A percentile compares a stretch with the other conserved stretches of the same genome.
Conservation (phyloP, 2,329 filamentous ascomycete genomes). For the Trichophyton benhamiae region DNA sequence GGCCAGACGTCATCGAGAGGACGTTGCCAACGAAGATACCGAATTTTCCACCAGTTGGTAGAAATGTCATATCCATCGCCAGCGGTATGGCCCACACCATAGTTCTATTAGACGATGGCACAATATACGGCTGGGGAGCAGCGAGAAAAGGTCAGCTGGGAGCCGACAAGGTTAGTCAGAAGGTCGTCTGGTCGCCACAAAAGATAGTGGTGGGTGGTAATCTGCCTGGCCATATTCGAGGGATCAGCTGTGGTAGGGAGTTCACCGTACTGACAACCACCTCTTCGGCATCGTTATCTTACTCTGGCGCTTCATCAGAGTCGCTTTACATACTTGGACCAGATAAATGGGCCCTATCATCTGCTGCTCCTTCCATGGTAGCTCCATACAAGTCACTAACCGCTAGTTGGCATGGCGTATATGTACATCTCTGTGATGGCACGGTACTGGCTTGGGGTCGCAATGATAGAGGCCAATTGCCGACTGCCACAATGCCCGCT, state of each 20-base stretch:
- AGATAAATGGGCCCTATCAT: slow-evolving; percentile 58
- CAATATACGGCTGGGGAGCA: slow-evolving; percentile 79
- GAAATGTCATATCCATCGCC: slow-evolving; percentile 51
- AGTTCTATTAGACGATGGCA: slow-evolving; percentile 58
- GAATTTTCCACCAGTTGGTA: slow-evolving; percentile 51
- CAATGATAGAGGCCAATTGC: slow-evolving; percentile 71
- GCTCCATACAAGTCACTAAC: slow-evolving; percentile 54
- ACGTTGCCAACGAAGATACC: slow-evolving; percentile 38
- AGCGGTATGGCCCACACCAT: slow-evolving; percentile 70
- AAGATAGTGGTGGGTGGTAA: slow-evolving; percentile 35
- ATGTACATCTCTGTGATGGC: slow-evolving; percentile 52
- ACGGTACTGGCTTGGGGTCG: slow-evolving; percentile 64
- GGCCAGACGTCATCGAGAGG: slow-evolving; percentile 23
- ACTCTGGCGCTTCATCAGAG: slow-evolving; percentile 37
- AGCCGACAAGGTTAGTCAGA: slow-evolving; percentile 34
- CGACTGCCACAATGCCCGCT: slow-evolving; percentile 48
- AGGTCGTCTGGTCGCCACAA: slow-evolving; percentile 46
- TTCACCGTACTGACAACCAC: slow-evolving; percentile 59
- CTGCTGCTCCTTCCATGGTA: slow-evolving; percentile 42
- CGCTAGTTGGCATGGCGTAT: slow-evolving; percentile 74
- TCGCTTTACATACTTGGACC: slow-evolving; percentile 54
- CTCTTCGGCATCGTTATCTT: not conserved
- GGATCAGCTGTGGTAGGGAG: slow-evolving; percentile 68
- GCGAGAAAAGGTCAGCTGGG: slow-evolving; percentile 78
- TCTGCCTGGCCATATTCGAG: slow-evolving; percentile 41